phyloP scores from a whole-genome alignment of 2,329 filamentous ascomycete species.

The Penicillium brevicompactum region DNA sequence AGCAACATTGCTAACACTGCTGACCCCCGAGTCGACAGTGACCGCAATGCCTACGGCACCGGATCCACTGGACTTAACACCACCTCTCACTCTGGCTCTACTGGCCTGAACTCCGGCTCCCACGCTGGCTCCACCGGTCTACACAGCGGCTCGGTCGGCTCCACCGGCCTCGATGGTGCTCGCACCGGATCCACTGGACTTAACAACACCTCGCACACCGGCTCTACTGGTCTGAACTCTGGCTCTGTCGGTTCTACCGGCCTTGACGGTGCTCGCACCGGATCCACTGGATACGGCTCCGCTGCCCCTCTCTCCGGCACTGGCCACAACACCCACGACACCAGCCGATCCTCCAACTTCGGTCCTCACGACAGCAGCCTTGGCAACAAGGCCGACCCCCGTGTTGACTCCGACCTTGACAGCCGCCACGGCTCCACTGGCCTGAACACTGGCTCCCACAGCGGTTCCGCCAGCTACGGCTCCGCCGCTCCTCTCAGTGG shows the following conservation, averaged over 20 bases:
- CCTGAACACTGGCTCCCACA: background rate
- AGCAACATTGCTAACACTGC: background rate
- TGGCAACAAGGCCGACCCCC: slow-evolving; percentile 11
- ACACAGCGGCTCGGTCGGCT: background rate
- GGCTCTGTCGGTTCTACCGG: background rate
- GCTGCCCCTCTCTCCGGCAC: background rate
- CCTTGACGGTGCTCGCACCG: background rate
- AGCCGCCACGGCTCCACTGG: background rate
- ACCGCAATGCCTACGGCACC: background rate
- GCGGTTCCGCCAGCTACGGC: background rate
- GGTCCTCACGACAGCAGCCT: slow-evolving; percentile 18
- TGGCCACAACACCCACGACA: background rate
- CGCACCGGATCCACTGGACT: background rate
- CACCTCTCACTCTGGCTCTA: background rate
- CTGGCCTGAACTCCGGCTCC: background rate
- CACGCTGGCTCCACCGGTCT: background rate
- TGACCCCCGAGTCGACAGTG: background rate
- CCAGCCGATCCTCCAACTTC: slow-evolving; percentile 14
- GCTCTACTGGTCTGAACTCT: background rate
- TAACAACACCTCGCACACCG: background rate
- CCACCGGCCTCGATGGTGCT: background rate
- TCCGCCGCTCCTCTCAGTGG: background rate
- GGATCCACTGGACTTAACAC: background rate
- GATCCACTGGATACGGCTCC: background rate
- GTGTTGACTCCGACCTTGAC: background rate